phyloP scores from a whole-genome alignment of 192 early-diverging fungal species.

The Spizellomyces punctatus region DNA sequence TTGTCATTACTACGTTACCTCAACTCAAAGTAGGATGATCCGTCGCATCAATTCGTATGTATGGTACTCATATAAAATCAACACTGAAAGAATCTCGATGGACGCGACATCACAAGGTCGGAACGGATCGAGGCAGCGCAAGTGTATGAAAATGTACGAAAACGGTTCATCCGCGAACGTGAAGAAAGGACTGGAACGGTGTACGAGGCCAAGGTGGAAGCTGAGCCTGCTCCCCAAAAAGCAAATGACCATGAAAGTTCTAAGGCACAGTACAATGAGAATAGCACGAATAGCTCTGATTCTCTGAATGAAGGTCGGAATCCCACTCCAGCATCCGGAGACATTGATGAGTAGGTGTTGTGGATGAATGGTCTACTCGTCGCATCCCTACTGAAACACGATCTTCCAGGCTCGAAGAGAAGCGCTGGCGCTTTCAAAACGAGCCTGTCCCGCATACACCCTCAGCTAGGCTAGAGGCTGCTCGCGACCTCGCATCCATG shows the following conservation, averaged over 20 bases:
- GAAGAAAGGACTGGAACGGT: constrained; percentile 17
- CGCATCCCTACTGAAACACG: background rate
- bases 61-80: background rate
- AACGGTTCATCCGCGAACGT: constrained; percentile 32
- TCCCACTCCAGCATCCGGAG: background rate
- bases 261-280: no score
- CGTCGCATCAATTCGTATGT: constrained; percentile 1
- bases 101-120: constrained; percentile 55
- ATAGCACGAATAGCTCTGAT: background rate
- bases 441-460: constrained; percentile 50
- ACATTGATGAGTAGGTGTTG: background rate
- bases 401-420: constrained; percentile 31
- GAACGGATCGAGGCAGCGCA: constrained; percentile 56
- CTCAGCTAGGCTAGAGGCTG: constrained; percentile 52
- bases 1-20: constrained; percentile 55
- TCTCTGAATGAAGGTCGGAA: background rate
- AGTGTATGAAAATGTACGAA: constrained; percentile 38
- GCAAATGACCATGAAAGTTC: background rate
- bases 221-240: background rate
- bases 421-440: constrained; percentile 47
- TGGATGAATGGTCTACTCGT: background rate
- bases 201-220: no score
- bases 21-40: constrained; percentile 48
- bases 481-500: constrained; percentile 50
- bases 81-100: constrained; percentile 49